Base-by-base conservation (phyloP, 805 yeast genomes). In the Candida oleophila region DNA sequence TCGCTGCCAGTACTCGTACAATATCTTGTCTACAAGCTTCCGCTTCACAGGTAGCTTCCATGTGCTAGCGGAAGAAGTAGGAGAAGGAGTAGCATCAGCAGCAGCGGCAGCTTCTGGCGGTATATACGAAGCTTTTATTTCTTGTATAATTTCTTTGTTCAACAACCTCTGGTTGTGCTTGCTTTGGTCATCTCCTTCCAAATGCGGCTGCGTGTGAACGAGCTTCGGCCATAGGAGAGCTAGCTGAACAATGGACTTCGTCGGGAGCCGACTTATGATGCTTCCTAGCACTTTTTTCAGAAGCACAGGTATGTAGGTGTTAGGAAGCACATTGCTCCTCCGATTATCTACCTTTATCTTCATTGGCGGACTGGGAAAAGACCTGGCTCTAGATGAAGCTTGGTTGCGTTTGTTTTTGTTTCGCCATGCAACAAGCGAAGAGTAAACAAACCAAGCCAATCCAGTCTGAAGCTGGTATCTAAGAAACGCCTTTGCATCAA, bases 1-100 rank as follows among this genome's bases (percentile, higher is more conserved):
- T 4, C 62, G 54, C 1, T 74, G 65, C 77, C 87, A 85, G 52
- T 68, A 76, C 12, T 77, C 75, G 35, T 61, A 69, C 7, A 80
- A 49, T n/a, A 81, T 65, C 32, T 62, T 58, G 47, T 81, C 81
- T 3, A 81, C 65, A 5, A 71, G 49, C 34, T 59, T 54, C 32
- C 62, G 49, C 47, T 71, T 71, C 8, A 19, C 19, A 20, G 62
- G 59, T 38, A 60, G 48, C 42, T 57, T 56, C 2, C 49, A 20
- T 4, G 45, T 33, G 11, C 39, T 22, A 14, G 39, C 36, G 3
- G 43, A 15, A 12, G 14, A 14, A 8, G 35, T 41, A 7, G 36
- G 5, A 18, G 39, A 36, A 15, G 20, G 7, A 15, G n/a, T 8
- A 15, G 36, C 5, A 7, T 11, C 30, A 16, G 38, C 38, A 16